phyloP scores from a whole-genome alignment of 495 filamentous ascomycete species.

The Clohesyomyces aquaticus region DNA sequence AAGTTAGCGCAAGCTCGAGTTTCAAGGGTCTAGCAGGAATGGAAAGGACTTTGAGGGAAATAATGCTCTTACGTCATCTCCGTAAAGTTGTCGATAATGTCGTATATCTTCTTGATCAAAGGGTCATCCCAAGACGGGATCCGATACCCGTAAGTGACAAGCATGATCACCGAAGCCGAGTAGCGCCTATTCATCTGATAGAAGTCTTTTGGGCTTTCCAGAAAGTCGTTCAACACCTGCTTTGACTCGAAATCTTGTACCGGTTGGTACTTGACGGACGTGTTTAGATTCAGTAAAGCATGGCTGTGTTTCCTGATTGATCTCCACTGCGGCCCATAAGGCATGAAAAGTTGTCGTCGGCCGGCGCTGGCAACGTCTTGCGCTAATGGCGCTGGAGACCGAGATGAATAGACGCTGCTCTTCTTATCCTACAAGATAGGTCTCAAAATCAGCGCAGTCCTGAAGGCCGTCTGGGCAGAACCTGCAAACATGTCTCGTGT shows the following conservation, averaged over 20 bases:
- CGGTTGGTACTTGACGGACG: conserved; percentile 37
- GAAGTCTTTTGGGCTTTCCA: conserved; percentile 40
- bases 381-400: conserved; percentile 40
- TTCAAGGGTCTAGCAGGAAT: too few species aligned
- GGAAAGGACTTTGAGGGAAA: background rate
- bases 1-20: background rate
- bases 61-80: conserved; percentile 30
- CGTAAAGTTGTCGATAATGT: conserved; percentile 36
- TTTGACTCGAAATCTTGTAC: conserved; percentile 46
- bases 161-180: conserved; percentile 42
- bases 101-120: conserved; percentile 36
- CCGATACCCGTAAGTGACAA: conserved; percentile 40
- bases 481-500: too few species aligned
- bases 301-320: conserved; percentile 43
- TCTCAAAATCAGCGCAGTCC: too few species aligned
- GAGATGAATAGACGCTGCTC: conserved; percentile 37
- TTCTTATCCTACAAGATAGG: too few species aligned
- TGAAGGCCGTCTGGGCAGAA: too few species aligned
- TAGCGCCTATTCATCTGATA: conserved; percentile 39
- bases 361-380: conserved; percentile 33
- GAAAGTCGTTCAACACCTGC: conserved; percentile 41
- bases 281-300: conserved; percentile 37
- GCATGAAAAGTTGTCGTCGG: conserved; percentile 39
- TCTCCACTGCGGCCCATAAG: conserved; percentile 39
- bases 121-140: conserved; percentile 37